Percentiles rank a stretch among this genome's conserved stretches.
phyloP scores from a whole-genome alignment of 2,329 filamentous ascomycete species.

The Byssothecium circinans region DNA sequence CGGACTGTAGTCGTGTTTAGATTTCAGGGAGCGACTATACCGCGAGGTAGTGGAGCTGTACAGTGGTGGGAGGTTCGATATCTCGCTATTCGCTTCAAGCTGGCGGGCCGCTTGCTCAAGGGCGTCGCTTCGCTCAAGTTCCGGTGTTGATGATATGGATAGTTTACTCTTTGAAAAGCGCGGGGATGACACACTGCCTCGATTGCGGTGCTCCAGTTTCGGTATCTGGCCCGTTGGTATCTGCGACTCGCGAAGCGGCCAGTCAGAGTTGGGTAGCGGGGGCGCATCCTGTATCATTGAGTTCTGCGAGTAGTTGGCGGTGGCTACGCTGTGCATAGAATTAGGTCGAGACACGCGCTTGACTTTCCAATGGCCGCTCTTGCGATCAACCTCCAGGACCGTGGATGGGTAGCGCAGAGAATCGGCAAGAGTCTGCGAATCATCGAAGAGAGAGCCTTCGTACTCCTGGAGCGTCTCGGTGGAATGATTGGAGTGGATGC shows the following conservation, averaged over 20 bases:
- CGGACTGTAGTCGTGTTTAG: conserved; percentile 8
- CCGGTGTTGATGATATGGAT: not conserved
- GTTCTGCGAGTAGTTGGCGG: conserved; percentile 13
- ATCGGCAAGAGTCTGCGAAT: conserved; percentile 36
- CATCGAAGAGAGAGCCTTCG: conserved; percentile 33
- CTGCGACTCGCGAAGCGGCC: conserved; percentile 27
- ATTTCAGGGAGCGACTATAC: not conserved
- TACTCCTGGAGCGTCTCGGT: conserved; percentile 34
- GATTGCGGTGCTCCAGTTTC: conserved; percentile 5
- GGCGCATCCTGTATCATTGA: conserved; percentile 24
- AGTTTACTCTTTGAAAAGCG: not conserved
- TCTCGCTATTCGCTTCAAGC: conserved; percentile 8
- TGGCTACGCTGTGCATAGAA: conserved; percentile 14
- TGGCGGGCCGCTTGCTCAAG: conserved; percentile 4
- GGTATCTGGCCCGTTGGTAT: conserved; percentile 13
- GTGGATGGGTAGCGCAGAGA: conserved; percentile 36
- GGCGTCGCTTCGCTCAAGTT: conserved; percentile 8
- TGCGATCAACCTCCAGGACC: conserved; percentile 34
- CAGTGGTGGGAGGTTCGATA: not conserved
- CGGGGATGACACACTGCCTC: conserved; percentile 3
- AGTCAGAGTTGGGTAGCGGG: conserved; percentile 32
- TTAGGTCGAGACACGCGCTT: conserved; percentile 26
- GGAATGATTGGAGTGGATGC: conserved; percentile 14
- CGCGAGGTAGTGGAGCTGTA: conserved; percentile 2
- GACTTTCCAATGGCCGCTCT: conserved; percentile 37